These are phyloP conservation scores for Pyronema domesticum DNA, from an alignment of 495 filamentous ascomycete genomes.

Conservation along the genomic window DNA sequence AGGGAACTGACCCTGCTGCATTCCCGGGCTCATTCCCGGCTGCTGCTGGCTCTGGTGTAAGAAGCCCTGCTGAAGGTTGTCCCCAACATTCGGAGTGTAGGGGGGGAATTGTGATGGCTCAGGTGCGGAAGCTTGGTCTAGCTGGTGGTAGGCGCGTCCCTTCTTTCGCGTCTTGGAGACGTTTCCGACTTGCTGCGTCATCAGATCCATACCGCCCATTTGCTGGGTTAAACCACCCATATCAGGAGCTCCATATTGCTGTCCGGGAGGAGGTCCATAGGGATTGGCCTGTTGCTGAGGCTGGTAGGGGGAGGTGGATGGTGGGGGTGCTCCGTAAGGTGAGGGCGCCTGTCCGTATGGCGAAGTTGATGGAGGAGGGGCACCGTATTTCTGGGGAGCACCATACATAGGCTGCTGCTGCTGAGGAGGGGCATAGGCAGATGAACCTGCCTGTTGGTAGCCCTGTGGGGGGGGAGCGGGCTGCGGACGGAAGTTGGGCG, in stretches of 20 bases:
- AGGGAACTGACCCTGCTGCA: slow-evolving; percentile 43
- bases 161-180: slow-evolving; percentile 47
- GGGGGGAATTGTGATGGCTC: slow-evolving; percentile 42
- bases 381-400: slow-evolving; percentile 16
- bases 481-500: slow-evolving; percentile 8
- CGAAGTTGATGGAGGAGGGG: slow-evolving; percentile 16
- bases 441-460: slow-evolving; percentile 38
- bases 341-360: slow-evolving; percentile 19
- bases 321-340: slow-evolving; percentile 18
- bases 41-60: slow-evolving; percentile 26
- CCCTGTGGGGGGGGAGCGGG: slow-evolving; percentile 34
- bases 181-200: slow-evolving; percentile 30
- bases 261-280: slow-evolving; percentile 24
- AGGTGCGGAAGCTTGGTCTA: slow-evolving; percentile 52
- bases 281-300: slow-evolving; percentile 22
- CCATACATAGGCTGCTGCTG: slow-evolving; percentile 33
- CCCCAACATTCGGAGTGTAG: slow-evolving; percentile 33
- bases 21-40: slow-evolving; percentile 30
- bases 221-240: slow-evolving; percentile 57
- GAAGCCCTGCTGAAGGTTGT: slow-evolving; percentile 29
- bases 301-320: slow-evolving; percentile 24
- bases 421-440: slow-evolving; percentile 10
- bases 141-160: slow-evolving; percentile 62
- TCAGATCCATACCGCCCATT: slow-evolving; percentile 65
- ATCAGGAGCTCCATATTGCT: slow-evolving; percentile 14